Conservation (phyloP, 2,329 filamentous ascomycete species). For the Trichoderma koningii region DNA sequence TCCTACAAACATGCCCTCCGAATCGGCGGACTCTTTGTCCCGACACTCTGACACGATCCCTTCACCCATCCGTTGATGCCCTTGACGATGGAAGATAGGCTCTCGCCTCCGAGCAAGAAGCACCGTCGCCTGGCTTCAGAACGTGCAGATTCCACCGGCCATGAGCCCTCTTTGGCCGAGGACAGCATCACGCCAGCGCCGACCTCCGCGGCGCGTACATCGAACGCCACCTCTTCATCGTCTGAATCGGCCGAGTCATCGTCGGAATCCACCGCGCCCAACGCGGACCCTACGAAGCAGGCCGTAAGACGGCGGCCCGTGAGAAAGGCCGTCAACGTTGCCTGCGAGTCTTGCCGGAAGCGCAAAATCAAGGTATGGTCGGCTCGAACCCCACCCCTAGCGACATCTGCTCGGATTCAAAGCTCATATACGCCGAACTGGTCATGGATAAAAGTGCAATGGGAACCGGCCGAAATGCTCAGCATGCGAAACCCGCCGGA, state of each 20-base stretch:
- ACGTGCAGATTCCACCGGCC: not conserved
- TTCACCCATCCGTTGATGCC: not conserved
- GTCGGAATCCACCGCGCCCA: not conserved
- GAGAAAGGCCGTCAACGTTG: conserved; percentile 12
- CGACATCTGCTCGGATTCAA: not conserved
- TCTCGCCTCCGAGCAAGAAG: not conserved
- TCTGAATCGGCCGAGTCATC: not conserved
- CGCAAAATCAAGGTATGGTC: conserved; percentile 17
- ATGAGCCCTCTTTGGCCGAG: not conserved
- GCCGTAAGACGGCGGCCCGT: not conserved
- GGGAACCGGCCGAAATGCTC: conserved; percentile 13
- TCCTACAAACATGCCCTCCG: not conserved
- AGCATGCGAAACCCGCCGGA: not conserved
- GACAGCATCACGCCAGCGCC: not conserved
- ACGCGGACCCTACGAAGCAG: not conserved
- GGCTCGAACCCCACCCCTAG: not conserved
- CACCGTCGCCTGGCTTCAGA: conserved; percentile 4
- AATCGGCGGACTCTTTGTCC: not conserved
- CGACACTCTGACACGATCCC: not conserved
- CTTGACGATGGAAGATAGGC: not conserved
- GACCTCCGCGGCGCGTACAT: not conserved
- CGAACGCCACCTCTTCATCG: not conserved
- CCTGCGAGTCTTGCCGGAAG: conserved; percentile 22
- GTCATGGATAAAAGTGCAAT: conserved; percentile 5
- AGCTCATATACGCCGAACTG: not conserved